phyloP scores from a whole-genome alignment of 2,329 filamentous ascomycete species.

The Lecanoromycetidae sp. region DNA sequence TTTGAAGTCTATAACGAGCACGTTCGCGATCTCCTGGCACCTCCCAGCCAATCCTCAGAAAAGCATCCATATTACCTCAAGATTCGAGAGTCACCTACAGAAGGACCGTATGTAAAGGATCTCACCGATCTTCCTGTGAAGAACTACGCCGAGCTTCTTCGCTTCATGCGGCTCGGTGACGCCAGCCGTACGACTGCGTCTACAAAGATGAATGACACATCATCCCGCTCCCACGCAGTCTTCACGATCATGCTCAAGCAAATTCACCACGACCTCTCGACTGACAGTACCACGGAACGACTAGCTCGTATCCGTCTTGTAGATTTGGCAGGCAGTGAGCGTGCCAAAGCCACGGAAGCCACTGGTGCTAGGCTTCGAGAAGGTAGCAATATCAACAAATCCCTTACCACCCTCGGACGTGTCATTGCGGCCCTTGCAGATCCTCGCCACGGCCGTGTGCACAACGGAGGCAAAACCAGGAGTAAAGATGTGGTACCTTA shows the following conservation, averaged over 20 bases:
- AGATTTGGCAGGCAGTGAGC: constrained; percentile 86
- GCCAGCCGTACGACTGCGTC: constrained; percentile 75
- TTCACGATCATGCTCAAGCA: constrained; percentile 98
- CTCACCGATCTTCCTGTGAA: constrained; percentile 86
- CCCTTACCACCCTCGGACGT: constrained; percentile 82
- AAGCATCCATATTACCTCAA: constrained; percentile 84
- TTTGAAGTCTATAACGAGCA: constrained; percentile 99
- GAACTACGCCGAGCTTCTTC: constrained; percentile 74
- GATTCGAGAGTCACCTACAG: constrained; percentile 87
- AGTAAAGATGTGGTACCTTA: constrained; percentile 74
- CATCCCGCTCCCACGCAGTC: constrained; percentile 88
- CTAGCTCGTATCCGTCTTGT: constrained; percentile 88
- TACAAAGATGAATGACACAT: constrained; percentile 99
- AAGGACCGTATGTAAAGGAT: constrained; percentile 94
- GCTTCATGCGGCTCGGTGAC: constrained; percentile 84
- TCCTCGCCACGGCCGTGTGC: constrained; percentile 46
- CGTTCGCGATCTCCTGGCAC: constrained; percentile 81
- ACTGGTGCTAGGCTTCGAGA: constrained; percentile 83
- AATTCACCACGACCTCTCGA: constrained; percentile 92
- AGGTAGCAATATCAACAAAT: constrained; percentile 98
- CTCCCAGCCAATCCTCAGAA: constrained; percentile 33
- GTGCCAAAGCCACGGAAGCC: constrained; percentile 89
- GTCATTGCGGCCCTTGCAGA: constrained; percentile 87
- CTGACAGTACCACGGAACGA: constrained; percentile 94
- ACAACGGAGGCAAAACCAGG: constrained; percentile 39